Percentiles rank a stretch among this genome's conserved stretches.
Evolutionary conservation across 805 yeast species (phyloP).

Genomic region (Candida orba): DNA sequence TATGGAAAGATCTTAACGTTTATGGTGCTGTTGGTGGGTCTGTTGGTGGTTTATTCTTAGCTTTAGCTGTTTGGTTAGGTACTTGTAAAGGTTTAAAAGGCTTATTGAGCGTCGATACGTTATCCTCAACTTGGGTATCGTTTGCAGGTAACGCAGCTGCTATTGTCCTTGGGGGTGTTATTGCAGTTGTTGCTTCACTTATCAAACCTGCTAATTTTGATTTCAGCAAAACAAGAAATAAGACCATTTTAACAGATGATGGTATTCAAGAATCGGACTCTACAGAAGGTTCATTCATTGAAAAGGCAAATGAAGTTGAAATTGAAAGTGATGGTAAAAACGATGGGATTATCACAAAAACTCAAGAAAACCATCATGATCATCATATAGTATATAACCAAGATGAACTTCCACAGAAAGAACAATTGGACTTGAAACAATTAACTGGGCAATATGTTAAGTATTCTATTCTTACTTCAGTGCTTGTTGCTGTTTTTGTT

Average conservation of each 20-base stretch:
- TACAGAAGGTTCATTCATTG: neutral
- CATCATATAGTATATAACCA: slow-evolving; percentile 2
- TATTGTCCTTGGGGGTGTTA: slow-evolving; percentile 30
- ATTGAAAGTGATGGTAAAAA: neutral
- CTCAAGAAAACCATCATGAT: neutral
- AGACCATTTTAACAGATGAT: slow-evolving; percentile 22
- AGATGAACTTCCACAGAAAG: slow-evolving; percentile 18
- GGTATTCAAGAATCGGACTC: slow-evolving; percentile 5
- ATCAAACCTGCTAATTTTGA: slow-evolving; percentile 36
- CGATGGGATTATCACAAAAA: neutral
- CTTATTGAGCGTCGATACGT: slow-evolving; percentile 27
- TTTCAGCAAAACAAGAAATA: slow-evolving; percentile 28
- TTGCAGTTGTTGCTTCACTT: slow-evolving; percentile 26
- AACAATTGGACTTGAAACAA: slow-evolving; percentile 21
- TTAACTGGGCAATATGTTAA: slow-evolving; percentile 27
- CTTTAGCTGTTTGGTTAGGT: slow-evolving; percentile 32
- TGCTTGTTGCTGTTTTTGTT: slow-evolving; percentile 21
- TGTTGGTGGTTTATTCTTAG: slow-evolving; percentile 30
- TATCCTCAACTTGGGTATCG: slow-evolving; percentile 33
- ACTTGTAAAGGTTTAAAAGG: slow-evolving; percentile 31
- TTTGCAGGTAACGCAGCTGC: slow-evolving; percentile 35
- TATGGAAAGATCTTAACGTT: slow-evolving; percentile 32
- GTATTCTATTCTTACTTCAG: slow-evolving; percentile 21
- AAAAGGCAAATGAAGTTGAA: neutral
- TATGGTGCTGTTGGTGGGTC: slow-evolving; percentile 34